Percentiles rank a stretch among this genome's conserved stretches.
Evolutionary conservation across 2,329 filamentous ascomycete genomes (phyloP).

Genomic region (Lecanoromycetidae sp.): DNA sequence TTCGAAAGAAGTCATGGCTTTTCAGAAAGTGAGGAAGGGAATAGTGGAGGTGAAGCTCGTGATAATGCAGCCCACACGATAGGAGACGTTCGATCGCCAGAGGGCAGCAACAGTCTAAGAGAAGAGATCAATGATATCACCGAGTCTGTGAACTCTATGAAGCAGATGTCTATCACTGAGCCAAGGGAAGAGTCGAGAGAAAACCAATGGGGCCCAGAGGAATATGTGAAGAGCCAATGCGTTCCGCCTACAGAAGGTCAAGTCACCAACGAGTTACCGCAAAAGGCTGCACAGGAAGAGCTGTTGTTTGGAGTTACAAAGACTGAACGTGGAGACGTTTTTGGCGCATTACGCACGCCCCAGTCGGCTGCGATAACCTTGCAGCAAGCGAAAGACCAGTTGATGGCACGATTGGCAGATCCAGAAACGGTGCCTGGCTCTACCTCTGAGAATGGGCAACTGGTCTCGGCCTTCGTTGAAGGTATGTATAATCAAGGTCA

Average conservation of each 20-base stretch:
- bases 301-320: constrained; percentile 4
- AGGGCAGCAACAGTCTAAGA: neutral
- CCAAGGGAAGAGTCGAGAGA: neutral
- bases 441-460: no score
- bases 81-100: neutral
- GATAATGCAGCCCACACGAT: neutral
- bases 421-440: no score
- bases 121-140: constrained; percentile 3
- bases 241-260: neutral
- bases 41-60: neutral
- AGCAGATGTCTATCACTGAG: neutral
- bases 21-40: neutral
- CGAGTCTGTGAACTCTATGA: neutral
- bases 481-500: constrained; percentile 21
- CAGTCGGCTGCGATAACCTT: constrained; percentile 38
- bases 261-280: neutral
- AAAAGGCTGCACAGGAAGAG: neutral
- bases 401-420: constrained; percentile 39
- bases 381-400: constrained; percentile 40
- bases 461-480: no score
- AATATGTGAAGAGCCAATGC: neutral
- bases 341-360: constrained; percentile 34
- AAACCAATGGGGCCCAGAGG: neutral
- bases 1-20: neutral
- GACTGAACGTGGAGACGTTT: constrained; percentile 27